These are phyloP conservation scores for Nigrograna mackinnonii DNA, from an alignment of 2,329 filamentous ascomycete genomes.

Conservation along the genomic window DNA sequence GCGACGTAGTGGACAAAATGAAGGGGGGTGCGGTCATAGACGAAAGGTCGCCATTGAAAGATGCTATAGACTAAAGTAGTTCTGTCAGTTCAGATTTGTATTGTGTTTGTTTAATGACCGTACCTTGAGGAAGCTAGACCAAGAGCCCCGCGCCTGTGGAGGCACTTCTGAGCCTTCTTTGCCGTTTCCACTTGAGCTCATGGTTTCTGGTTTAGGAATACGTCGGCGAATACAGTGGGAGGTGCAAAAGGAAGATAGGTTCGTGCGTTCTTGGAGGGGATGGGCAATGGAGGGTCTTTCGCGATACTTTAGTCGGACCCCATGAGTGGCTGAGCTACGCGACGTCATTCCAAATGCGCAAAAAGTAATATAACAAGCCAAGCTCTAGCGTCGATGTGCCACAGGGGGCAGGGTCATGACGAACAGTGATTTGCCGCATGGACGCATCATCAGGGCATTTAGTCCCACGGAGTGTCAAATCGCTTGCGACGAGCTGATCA, in stretches of 20 bases:
- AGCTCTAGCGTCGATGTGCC: too few species aligned
- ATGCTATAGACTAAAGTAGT: conserved; percentile 52
- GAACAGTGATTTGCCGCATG: too few species aligned
- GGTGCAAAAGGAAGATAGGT: background rate
- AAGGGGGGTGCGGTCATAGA: conserved; percentile 61
- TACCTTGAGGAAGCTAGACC: conserved; percentile 56
- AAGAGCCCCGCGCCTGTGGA: conserved; percentile 49
- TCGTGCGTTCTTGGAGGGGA: too few species aligned
- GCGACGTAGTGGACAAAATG: conserved; percentile 58
- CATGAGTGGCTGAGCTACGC: conserved; percentile 4
- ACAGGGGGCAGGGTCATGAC: too few species aligned
- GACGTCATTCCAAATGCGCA: conserved; percentile 3
- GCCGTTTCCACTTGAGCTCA: conserved; percentile 23
- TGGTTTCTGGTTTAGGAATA: conserved; percentile 9
- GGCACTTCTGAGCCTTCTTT: conserved; percentile 53
- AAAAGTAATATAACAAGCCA: background rate
- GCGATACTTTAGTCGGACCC: too few species aligned
- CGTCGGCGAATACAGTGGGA: background rate
- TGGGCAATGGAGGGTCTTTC: too few species aligned
- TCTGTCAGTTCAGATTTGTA: too few species aligned
- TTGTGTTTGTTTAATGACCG: too few species aligned
- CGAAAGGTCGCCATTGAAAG: conserved; percentile 60
- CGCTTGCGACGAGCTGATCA: too few species aligned
- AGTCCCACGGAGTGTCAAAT: too few species aligned
- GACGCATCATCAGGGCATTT: too few species aligned